Base-by-base conservation (phyloP, 208 protist genomes). In the Chromosphaera perkinsii region DNA sequence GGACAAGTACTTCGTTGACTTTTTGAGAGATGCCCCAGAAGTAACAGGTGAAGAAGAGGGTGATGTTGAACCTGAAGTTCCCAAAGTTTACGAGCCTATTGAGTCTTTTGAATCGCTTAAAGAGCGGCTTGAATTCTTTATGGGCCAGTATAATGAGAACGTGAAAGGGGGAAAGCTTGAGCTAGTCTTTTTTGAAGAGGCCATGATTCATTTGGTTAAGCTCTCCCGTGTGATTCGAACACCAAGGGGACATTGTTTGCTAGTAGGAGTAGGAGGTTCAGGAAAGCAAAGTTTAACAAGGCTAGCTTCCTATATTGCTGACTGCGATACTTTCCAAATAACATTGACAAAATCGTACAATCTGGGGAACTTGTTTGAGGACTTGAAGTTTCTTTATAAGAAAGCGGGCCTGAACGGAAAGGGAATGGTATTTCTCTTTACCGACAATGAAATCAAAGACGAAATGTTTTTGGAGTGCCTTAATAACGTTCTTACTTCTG, bases 401-500 rank as follows among this genome's bases (percentile, higher is more conserved):
- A 88, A 93, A 40, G 81, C 92, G 20, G 96, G 95, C 51, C 94
- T 88, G 75, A 84, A 92, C 68, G 86, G 92, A 29, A 94, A 97
- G 82, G 91, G 90, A 59, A 95, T 99, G 51, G 96, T 91, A 73
- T 99, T 99, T 82, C 88, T 99, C 42, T 97, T 99, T 76, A 96
- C 99, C 78, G 96, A 99, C 76, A 92, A 86, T 27, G 98, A 99
- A 76, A 91, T 97, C 5, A 80, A 99, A 62, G 88, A 97, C 71
- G 84, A 93, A 26, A 89, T 85, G 56, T 99, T 99, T 80, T 84
- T 99, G 20, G 96, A 99, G 79, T 93, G 96, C 79, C 98, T 99
- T 89, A 99, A 99, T 76, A 95, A 95, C 17, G 80, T 99, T 2
- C 84, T 99, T 26, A 93, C 97, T n/a, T 92, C 85, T 31, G 95